phyloP scores from a whole-genome alignment of 2,329 filamentous ascomycete species.

The Trichoderma sp. region DNA sequence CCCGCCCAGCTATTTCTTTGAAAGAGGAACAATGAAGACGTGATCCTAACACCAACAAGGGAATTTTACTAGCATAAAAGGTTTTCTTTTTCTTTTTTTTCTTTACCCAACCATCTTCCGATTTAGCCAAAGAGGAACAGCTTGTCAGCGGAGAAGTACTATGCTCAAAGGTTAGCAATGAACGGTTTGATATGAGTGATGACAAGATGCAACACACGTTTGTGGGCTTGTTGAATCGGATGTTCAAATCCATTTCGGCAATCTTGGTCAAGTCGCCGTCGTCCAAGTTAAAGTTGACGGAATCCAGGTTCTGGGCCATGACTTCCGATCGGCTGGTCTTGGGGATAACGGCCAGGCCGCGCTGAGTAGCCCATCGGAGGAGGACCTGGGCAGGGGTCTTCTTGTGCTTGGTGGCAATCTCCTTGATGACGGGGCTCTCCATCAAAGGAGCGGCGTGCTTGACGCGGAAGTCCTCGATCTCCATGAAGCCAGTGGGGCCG shows the following conservation, averaged over 20 bases:
- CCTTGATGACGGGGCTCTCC: slow-evolving; percentile 63
- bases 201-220: slow-evolving; percentile 52
- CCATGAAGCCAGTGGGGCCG: slow-evolving; percentile 74
- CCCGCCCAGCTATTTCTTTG: background rate
- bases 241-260: slow-evolving; percentile 59
- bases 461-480: slow-evolving; percentile 64
- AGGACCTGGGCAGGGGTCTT: slow-evolving; percentile 79
- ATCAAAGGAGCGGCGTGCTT: slow-evolving; percentile 67
- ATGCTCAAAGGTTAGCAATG: background rate
- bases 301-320: slow-evolving; percentile 66
- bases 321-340: slow-evolving; percentile 60
- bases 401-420: slow-evolving; percentile 65
- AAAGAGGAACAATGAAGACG: background rate
- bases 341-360: slow-evolving; percentile 76
- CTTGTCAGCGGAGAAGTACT: slow-evolving; percentile 57
- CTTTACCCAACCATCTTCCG: background rate
- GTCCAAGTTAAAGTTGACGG: slow-evolving; percentile 63
- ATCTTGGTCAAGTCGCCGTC: slow-evolving; percentile 67
- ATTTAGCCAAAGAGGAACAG: slow-evolving; percentile 59
- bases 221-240: slow-evolving; percentile 76
- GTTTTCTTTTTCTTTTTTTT: background rate
- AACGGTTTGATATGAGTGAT: background rate
- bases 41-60: background rate
- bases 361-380: slow-evolving; percentile 83
- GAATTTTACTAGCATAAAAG: background rate